phyloP scores from a whole-genome alignment of 2,329 filamentous ascomycete species.

The Tetracladium maxilliforme region DNA sequence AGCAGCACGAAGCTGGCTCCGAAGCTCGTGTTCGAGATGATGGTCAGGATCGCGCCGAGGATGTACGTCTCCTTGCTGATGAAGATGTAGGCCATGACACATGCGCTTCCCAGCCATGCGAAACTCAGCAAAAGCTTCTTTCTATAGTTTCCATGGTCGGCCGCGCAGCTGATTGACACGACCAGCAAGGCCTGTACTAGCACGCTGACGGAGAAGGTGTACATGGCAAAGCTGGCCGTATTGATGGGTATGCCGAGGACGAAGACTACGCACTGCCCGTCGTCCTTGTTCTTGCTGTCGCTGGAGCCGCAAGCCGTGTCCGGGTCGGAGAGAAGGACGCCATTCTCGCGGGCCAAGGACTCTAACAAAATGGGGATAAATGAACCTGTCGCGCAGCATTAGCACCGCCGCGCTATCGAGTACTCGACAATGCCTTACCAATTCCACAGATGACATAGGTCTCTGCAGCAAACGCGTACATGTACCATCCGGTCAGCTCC shows the following conservation, averaged over 20 bases:
- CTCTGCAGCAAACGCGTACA: slow-evolving; percentile 91
- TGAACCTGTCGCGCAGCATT: slow-evolving; percentile 42
- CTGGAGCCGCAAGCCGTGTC: slow-evolving; percentile 59
- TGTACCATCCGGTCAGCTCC: slow-evolving; percentile 90
- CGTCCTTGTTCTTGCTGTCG: slow-evolving; percentile 24
- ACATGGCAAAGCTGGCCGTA: slow-evolving; percentile 95
- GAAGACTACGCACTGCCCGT: slow-evolving; percentile 66
- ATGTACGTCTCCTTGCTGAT: slow-evolving; percentile 64
- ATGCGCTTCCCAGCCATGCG: slow-evolving; percentile 63
- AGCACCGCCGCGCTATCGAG: background rate
- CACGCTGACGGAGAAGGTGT: slow-evolving; percentile 90
- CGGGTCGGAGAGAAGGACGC: slow-evolving; percentile 68
- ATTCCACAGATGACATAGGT: slow-evolving; percentile 88
- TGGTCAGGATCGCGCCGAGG: slow-evolving; percentile 68
- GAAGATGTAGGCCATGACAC: slow-evolving; percentile 80
- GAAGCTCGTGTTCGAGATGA: slow-evolving; percentile 86
- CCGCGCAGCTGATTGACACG: slow-evolving; percentile 90
- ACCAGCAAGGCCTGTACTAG: slow-evolving; percentile 79
- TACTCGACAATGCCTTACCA: slow-evolving; percentile 45
- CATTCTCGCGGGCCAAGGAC: slow-evolving; percentile 82
- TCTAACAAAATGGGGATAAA: slow-evolving; percentile 95
- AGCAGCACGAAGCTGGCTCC: slow-evolving; percentile 89
- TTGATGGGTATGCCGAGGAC: slow-evolving; percentile 79
- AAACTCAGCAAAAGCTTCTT: slow-evolving; percentile 82
- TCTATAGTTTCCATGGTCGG: slow-evolving; percentile 84